Percentiles rank a stretch among this genome's conserved stretches.
Evolutionary conservation across 2,329 filamentous ascomycete species (phyloP).

Genomic region (Pseudofabraea citricarpa): DNA sequence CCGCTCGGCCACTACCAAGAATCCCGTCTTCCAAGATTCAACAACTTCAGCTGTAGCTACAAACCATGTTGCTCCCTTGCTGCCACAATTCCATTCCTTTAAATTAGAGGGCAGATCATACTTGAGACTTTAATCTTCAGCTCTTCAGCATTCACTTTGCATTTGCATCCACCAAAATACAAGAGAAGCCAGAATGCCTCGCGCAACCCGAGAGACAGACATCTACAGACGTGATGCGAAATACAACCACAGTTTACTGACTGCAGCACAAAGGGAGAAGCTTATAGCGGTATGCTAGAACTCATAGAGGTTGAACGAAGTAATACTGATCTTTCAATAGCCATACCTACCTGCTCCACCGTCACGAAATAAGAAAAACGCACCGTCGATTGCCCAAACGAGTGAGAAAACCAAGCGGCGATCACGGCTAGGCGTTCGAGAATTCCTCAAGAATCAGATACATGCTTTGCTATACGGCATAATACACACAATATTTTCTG

Average conservation of each 20-base stretch:
- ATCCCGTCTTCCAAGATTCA: no score
- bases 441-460: slow-evolving; percentile 57
- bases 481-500: slow-evolving; percentile 77
- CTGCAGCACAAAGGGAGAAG: slow-evolving; percentile 38
- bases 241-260: slow-evolving; percentile 35
- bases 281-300: slow-evolving; percentile 37
- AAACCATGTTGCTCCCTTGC: no score
- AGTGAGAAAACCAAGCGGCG: slow-evolving; percentile 19
- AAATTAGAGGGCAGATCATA: no score
- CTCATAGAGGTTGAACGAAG: no score
- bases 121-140: no score
- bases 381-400: slow-evolving; percentile 17
- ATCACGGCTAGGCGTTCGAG: slow-evolving; percentile 50
- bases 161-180: no score
- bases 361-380: slow-evolving; percentile 19
- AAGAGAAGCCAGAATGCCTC: slow-evolving; percentile 19
- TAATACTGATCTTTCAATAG: no score
- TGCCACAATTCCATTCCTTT: no score
- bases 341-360: slow-evolving; percentile 27
- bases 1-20: no score
- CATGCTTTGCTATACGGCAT: slow-evolving; percentile 63
- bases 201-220: slow-evolving; percentile 30
- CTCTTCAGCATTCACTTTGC: no score
- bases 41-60: no score
- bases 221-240: slow-evolving; percentile 42